phyloP scores from a whole-genome alignment of 495 filamentous ascomycete genomes.

The Neurospora tetrasperma region DNA sequence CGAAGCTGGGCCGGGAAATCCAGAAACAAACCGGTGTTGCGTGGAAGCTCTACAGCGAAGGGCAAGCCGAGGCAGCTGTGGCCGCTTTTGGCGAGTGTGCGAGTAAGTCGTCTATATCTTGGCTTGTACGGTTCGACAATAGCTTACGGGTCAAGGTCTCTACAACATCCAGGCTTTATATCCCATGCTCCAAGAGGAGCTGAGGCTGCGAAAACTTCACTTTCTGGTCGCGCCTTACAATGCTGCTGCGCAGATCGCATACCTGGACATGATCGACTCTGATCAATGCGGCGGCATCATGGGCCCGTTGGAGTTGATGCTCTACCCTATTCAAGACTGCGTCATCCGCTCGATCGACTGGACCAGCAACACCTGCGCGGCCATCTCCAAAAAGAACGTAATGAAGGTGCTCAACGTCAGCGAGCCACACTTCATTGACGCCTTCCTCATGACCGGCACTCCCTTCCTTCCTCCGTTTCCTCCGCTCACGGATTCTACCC shows the following conservation, averaged over 20 bases:
- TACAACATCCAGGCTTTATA: constrained; percentile 53
- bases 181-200: constrained; percentile 61
- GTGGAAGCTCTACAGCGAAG: constrained; percentile 79
- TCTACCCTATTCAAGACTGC: constrained; percentile 71
- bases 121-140: not conserved
- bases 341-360: constrained; percentile 72
- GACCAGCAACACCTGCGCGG: constrained; percentile 53
- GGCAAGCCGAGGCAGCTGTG: constrained; percentile 67
- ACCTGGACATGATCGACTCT: constrained; percentile 60
- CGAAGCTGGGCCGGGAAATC: constrained; percentile 36
- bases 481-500: constrained; percentile 46
- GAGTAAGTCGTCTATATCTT: constrained; percentile 41
- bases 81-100: constrained; percentile 65
- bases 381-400: constrained; percentile 60
- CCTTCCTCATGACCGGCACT: constrained; percentile 74
- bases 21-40: constrained; percentile 47
- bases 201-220: constrained; percentile 56
- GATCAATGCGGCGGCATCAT: constrained; percentile 68
- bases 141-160: constrained; percentile 37
- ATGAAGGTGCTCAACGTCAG: constrained; percentile 59
- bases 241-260: constrained; percentile 83
- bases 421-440: constrained; percentile 69
- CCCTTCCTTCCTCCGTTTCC: constrained; percentile 70
- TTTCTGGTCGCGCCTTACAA: constrained; percentile 87
- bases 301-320: constrained; percentile 75